Percentiles rank a stretch among this genome's conserved stretches.
Conservation (phyloP, 176 grass and related monocot genomes). For the Lolium rigidum region DNA sequence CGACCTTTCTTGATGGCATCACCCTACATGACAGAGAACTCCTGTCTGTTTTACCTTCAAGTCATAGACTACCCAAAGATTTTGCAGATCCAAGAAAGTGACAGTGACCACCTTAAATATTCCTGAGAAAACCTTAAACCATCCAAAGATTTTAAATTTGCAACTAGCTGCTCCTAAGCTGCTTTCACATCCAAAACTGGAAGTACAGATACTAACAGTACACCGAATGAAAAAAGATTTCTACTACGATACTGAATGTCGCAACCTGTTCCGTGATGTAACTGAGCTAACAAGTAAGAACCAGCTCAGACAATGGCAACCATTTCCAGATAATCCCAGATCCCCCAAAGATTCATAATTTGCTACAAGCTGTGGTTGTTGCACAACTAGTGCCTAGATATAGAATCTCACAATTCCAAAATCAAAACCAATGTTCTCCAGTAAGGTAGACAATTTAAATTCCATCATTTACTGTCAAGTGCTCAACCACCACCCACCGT, state of each 20-base stretch:
- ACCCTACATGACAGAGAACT: neutral
- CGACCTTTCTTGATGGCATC: neutral
- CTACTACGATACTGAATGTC: neutral
- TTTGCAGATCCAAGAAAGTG: neutral
- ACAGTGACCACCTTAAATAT: neutral
- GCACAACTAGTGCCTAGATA: neutral
- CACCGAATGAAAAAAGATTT: neutral
- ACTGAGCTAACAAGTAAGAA: neutral
- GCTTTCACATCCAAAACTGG: neutral
- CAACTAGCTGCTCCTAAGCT: neutral
- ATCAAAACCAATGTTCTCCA: neutral
- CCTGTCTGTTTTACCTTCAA: neutral
- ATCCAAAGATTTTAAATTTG: constrained; percentile 3
- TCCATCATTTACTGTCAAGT: too few species aligned
- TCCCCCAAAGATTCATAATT: neutral
- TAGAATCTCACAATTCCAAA: neutral
- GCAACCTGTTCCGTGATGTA: neutral
- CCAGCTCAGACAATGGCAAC: neutral
- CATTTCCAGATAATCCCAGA: neutral
- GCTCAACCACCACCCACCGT: neutral
- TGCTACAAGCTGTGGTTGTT: neutral
- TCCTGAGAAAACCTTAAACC: neutral
- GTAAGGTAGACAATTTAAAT: neutral
- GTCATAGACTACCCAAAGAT: neutral
- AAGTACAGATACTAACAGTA: neutral